These are phyloP conservation scores for Candida arabinofermentans DNA, from an alignment of 805 yeast species.

Conservation along the genomic window DNA sequence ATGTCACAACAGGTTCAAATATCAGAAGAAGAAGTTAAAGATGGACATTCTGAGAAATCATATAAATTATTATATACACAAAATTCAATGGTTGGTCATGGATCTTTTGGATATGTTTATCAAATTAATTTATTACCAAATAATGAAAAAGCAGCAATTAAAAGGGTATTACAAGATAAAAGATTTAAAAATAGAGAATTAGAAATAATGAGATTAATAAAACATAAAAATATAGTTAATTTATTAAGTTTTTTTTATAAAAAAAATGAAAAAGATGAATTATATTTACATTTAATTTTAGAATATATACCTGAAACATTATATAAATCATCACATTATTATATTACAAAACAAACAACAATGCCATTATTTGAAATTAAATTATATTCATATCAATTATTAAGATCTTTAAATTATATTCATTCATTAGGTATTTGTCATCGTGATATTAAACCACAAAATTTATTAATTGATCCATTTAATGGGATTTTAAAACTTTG, in stretches of 20 bases:
- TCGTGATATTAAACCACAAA: slow-evolving; percentile 90
- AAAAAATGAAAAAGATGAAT: slow-evolving; percentile 58
- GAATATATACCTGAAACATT: slow-evolving; percentile 96
- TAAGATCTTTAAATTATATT: slow-evolving; percentile 75
- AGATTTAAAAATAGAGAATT: slow-evolving; percentile 92
- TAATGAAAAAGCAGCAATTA: slow-evolving; percentile 83
- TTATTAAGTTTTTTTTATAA: slow-evolving; percentile 83
- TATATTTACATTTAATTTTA: slow-evolving; percentile 82
- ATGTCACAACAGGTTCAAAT: slow-evolving; percentile 16
- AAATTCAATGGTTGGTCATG: slow-evolving; percentile 93
- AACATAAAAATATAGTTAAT: slow-evolving; percentile 84
- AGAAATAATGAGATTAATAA: slow-evolving; percentile 88
- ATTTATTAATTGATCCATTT: slow-evolving; percentile 79
- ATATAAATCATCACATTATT: slow-evolving; percentile 85
- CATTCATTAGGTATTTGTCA: slow-evolving; percentile 81
- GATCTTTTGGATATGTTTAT: slow-evolving; percentile 98
- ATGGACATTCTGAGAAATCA: slow-evolving; percentile 64
- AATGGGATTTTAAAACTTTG: slow-evolving; percentile 85
- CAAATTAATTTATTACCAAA: slow-evolving; percentile 75
- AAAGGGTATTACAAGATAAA: slow-evolving; percentile 93
- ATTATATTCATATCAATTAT: slow-evolving; percentile 72
- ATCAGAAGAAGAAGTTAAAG: slow-evolving; percentile 63
- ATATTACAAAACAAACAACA: slow-evolving; percentile 61
- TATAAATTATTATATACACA: slow-evolving; percentile 70
- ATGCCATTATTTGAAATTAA: slow-evolving; percentile 92